Base-by-base conservation (phyloP, 352 stramenopile species). In the Phytophthora crassamura region DNA sequence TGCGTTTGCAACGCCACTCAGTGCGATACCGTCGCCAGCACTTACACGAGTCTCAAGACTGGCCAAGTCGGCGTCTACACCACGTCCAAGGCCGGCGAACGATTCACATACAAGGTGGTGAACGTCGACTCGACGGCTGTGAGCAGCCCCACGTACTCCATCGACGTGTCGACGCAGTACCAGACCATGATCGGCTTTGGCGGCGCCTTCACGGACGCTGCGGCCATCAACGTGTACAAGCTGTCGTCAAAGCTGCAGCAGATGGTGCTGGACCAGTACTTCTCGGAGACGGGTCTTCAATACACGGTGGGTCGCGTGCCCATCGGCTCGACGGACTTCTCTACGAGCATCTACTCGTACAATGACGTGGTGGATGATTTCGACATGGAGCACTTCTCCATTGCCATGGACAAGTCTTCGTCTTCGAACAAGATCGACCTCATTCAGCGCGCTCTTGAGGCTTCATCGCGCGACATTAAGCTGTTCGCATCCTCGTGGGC, bases 311-410 rank as follows among this genome's bases (percentile, higher is more conserved):
- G n/a, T n/a, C n/a, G n/a, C n/a, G n/a, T n/a, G n/a, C n/a, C n/a
- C n/a, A n/a, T n/a, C n/a, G n/a, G n/a, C n/a, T n/a, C n/a, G n/a
- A n/a, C n/a, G n/a, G n/a, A n/a, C n/a, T n/a, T n/a, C n/a, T n/a
- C n/a, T n/a, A n/a, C n/a, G n/a, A n/a, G n/a, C n/a, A n/a, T n/a
- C n/a, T n/a, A n/a, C n/a, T n/a, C n/a, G n/a, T n/a, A n/a, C n/a
- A n/a, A n/a, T n/a, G n/a, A n/a, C n/a, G n/a, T n/a, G n/a, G n/a
- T n/a, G n/a, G n/a, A n/a, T n/a, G n/a, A n/a, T n/a, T n/a, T n/a
- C n/a, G n/a, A n/a, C n/a, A n/a, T 92, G 28, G 87, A 97, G 55
- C 78, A 89, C 7, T 84, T 90, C 36, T 76, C 86, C 14, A 86
- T 93, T 50, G 90, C 90, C 65, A 67, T 97, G 52, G 82, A 88